Evolutionary conservation across 331 rosid genomes (phyloP), one percentile per base, ranked within the genome.

Genomic region (Malus hybrid): DNA sequence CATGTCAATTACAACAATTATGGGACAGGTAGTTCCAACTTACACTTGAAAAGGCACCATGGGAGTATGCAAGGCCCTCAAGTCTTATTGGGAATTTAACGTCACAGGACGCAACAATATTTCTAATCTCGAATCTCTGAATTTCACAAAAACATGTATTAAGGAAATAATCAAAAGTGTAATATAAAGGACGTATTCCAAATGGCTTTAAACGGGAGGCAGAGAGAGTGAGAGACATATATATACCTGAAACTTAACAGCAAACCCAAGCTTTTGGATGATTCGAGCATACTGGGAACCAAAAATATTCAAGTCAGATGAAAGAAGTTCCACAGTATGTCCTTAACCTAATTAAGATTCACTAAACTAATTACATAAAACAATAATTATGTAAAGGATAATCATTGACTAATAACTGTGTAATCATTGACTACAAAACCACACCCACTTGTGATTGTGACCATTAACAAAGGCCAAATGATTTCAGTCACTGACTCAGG

Each of bases 51-150:
- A 88, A 90, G 78, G 97, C 92, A 76, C 88, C 89, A 66, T 90
- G 93, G 73, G 90, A 84, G 82, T 86, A 88, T 34, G 89, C 89
- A 77, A 90, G 90, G 66, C 89, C 89, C 78, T 88, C 96, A 20
- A 90, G 91, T 68, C 89, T 66, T 61, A 88, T 90, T 26, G 93
- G 96, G 77, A 90, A 88, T 82, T 90, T 86, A 66, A 90, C 92
- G 84, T 90, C 96, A 76, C 93, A 90, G n/a, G 90, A 90, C 74
- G 88, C 92, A 64, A 90, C 93, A 26, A 90, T 90, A 74, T 90
- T 90, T 77, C 88, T 88, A 78, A 90, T 88, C 80, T 88, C 86
- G 53, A 90, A 90, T 82, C 92, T 97, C 99, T 94, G 75, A 71
- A 9, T 0, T 30, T 53, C 64, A 71, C 20, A 33, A 55, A 29